phyloP scores from a whole-genome alignment of 1,284 basidiomycete species.

The Ceratobasidium theobromae region DNA sequence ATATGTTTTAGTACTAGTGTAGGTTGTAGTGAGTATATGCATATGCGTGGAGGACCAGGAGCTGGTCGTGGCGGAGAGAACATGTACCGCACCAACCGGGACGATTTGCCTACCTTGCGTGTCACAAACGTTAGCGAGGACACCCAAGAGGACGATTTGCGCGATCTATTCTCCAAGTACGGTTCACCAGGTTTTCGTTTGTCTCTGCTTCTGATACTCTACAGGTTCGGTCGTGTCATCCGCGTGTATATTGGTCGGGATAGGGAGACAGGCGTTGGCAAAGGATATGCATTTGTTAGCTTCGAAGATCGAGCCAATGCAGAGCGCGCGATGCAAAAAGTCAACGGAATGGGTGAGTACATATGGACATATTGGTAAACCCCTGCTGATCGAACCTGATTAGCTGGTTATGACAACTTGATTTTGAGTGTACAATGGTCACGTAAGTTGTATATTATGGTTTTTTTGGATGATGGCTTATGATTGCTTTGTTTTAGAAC shows the following conservation, averaged over 20 bases:
- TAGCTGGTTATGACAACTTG: slow-evolving; percentile 80
- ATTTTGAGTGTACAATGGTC: slow-evolving; percentile 89
- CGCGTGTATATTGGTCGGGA: slow-evolving; percentile 95
- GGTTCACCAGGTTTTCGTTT: slow-evolving; percentile 40
- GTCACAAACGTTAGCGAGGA: slow-evolving; percentile 98
- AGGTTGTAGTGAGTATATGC: no score
- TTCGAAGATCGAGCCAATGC: slow-evolving; percentile 84
- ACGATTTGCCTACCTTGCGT: slow-evolving; percentile 94
- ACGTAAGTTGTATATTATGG: slow-evolving; percentile 52
- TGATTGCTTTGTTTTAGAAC: slow-evolving; percentile 25
- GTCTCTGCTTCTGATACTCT: slow-evolving; percentile 36
- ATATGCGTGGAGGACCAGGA: slow-evolving; percentile 67
- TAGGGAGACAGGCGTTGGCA: slow-evolving; percentile 91
- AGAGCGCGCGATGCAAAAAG: slow-evolving; percentile 88
- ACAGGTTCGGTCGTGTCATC: slow-evolving; percentile 74
- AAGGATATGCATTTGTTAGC: slow-evolving; percentile 95
- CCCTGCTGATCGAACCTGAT: background rate
- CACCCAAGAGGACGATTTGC: slow-evolving; percentile 91
- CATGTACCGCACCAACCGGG: slow-evolving; percentile 71
- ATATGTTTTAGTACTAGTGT: no score
- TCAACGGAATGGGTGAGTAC: slow-evolving; percentile 76
- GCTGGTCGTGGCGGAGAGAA: slow-evolving; percentile 72
- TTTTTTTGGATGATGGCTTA: background rate
- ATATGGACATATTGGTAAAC: background rate
- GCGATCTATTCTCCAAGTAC: slow-evolving; percentile 76